Conservation (phyloP, 2,329 filamentous ascomycete genomes). For the Colletotrichum tofieldiae region DNA sequence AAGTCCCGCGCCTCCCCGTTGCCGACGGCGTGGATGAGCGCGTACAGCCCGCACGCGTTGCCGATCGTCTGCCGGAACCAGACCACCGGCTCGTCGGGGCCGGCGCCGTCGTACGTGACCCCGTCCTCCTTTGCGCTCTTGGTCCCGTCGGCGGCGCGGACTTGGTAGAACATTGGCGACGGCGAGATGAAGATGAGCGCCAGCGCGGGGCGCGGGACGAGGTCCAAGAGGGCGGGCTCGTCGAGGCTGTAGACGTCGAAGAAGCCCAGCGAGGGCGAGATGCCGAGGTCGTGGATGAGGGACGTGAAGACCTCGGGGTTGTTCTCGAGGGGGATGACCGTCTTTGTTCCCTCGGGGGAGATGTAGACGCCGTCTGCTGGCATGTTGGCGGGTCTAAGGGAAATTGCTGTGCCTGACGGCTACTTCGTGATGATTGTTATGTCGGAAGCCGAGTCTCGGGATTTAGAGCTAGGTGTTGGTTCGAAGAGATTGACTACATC, state of each 20-base stretch:
- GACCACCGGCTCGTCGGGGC: constrained; percentile 74
- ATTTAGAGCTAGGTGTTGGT: background rate
- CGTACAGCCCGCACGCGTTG: constrained; percentile 87
- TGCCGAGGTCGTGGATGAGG: constrained; percentile 79
- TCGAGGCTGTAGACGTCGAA: constrained; percentile 88
- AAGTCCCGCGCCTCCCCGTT: constrained; percentile 76
- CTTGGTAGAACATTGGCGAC: constrained; percentile 64
- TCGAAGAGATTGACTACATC: background rate
- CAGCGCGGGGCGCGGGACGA: constrained; percentile 82
- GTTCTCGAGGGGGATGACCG: constrained; percentile 63
- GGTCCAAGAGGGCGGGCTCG: constrained; percentile 81
- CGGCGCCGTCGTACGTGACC: constrained; percentile 51
- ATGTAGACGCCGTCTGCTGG: constrained; percentile 47
- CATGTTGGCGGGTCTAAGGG: constrained; percentile 45
- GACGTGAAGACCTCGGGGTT: constrained; percentile 86
- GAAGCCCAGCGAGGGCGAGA: constrained; percentile 79
- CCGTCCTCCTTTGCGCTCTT: constrained; percentile 43
- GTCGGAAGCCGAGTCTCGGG: too few species aligned
- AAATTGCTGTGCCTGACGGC: accelerated
- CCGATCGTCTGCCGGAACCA: constrained; percentile 92
- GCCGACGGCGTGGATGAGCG: constrained; percentile 79
- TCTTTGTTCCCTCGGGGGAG: constrained; percentile 52
- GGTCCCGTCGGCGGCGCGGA: constrained; percentile 47
- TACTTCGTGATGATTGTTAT: too few species aligned
- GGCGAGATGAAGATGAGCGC: constrained; percentile 88